Percentiles rank a stretch among this genome's conserved stretches.
phyloP scores from a whole-genome alignment of 2,329 filamentous ascomycete species.

The Fusarium euwallaceae region DNA sequence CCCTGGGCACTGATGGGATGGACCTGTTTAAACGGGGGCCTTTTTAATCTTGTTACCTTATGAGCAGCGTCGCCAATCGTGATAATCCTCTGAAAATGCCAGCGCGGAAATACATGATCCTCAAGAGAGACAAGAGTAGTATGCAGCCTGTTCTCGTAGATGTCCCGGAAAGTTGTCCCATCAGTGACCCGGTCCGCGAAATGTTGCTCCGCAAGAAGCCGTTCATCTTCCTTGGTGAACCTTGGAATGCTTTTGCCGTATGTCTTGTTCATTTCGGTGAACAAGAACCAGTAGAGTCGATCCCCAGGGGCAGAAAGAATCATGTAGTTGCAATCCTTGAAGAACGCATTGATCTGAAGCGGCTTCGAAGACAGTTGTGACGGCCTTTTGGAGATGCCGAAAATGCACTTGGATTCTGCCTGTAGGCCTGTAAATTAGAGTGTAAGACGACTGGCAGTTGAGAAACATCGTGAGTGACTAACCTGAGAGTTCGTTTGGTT shows the following conservation, averaged over 20 bases:
- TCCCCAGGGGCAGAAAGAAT: neutral
- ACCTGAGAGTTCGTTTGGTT: slow-evolving; percentile 17
- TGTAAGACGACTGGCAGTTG: rapidly evolving
- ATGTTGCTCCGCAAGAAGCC: neutral
- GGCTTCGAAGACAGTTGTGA: neutral
- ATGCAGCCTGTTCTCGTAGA: neutral
- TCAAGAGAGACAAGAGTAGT: slow-evolving; percentile 6
- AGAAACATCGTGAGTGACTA: neutral
- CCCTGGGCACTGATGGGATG: neutral
- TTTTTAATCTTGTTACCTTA: slow-evolving; percentile 14
- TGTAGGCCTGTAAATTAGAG: neutral
- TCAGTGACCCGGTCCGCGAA: neutral
- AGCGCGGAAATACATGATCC: slow-evolving; percentile 11
- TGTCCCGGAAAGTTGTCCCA: neutral
- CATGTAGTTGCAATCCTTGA: neutral
- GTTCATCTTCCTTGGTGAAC: neutral
- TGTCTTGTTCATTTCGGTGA: neutral
- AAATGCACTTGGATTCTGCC: slow-evolving; percentile 13
- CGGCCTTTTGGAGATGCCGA: neutral
- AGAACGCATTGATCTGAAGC: neutral
- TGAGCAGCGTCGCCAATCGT: slow-evolving; percentile 19
- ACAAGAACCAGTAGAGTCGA: neutral
- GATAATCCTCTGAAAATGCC: slow-evolving; percentile 12
- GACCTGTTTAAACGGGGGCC: neutral
- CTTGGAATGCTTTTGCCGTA: neutral